Evolutionary conservation across 768 basidiomycete species (phyloP), one percentile per base, ranked within the genome.

Genomic region (Cystobasidium tubakii): DNA sequence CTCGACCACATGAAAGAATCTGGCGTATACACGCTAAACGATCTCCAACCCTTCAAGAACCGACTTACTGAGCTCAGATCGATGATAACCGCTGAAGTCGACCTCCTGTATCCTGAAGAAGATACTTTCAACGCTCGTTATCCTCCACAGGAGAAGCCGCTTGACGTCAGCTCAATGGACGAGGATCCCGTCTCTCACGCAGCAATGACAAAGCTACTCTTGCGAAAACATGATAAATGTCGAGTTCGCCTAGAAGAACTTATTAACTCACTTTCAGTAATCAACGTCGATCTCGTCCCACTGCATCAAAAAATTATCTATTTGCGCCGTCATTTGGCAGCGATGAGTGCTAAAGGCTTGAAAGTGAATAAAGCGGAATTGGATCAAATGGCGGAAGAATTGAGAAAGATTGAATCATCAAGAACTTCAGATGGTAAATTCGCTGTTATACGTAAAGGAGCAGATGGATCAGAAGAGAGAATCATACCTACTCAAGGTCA

Each of bases 371-470:
- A 92, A 81, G 83, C 87, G 9, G 94, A 96, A 81, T 85, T 95
- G 73, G 93, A 94, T 82, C 88, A 90, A 54, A 82, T 97, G 57
- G 86, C 90, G 73, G 92, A 96, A 81, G 96, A 98, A 79, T 85
- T 99, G 69, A 86, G 95, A 72, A 91, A 89, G 83, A 95, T 99
- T 77, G 96, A 99, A 36, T 23, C 73, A 21, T 62, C 91, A 82
- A 91, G 94, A 19, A 92, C 95, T 1, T 29, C 46, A 50, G 92
- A 97, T 80, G 94, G 93, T 67, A 95, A 95, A 81, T 98, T 97
- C 82, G 84, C 95, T 23, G 92, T 91, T 0, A 90, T 91, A 27
- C 90, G 90, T 1, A 93, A 91, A 60, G n/a, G 36, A n/a, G 46
- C 29, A 42, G 75, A 71, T 44, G 63, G 25, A 13, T 33, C 43